These are phyloP conservation scores for Leccinum imitatum DNA, from an alignment of 768 basidiomycete genomes.

Conservation along the genomic window DNA sequence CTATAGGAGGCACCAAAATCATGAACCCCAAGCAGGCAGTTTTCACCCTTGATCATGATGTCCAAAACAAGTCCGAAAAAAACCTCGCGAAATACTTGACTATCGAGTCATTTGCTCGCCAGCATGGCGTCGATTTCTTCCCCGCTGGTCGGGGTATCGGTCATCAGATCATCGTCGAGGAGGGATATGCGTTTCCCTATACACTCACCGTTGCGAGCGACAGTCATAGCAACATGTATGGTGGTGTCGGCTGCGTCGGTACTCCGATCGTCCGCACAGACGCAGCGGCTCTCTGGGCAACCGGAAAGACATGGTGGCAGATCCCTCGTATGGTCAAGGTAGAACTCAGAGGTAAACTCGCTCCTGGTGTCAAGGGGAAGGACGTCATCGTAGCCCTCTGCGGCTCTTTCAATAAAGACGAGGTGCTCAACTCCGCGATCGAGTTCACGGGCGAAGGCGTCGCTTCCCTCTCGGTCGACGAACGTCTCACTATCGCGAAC, in stretches of 20 bases:
- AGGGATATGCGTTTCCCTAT: conserved; percentile 96
- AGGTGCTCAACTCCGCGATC: conserved; percentile 94
- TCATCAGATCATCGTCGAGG: conserved; percentile 96
- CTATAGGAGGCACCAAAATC: conserved; percentile 86
- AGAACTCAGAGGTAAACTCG: conserved; percentile 77
- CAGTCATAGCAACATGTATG: conserved; percentile 99
- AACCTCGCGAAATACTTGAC: conserved; percentile 90
- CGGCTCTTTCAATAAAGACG: conserved; percentile 93
- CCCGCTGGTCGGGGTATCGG: conserved; percentile 98
- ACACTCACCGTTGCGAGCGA: conserved; percentile 95
- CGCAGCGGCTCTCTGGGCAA: conserved; percentile 95
- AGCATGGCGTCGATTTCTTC: conserved; percentile 89
- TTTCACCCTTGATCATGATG: conserved; percentile 97
- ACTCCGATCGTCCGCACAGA: conserved; percentile 97
- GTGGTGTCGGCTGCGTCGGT: conserved; percentile 94
- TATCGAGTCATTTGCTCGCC: conserved; percentile 88
- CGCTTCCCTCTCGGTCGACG: conserved; percentile 75
- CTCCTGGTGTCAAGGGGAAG: conserved; percentile 93
- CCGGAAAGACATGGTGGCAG: conserved; percentile 99
- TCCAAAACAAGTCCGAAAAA: conserved; percentile 90
- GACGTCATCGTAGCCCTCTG: conserved; percentile 98
- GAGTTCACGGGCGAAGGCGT: conserved; percentile 95
- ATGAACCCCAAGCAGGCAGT: conserved; percentile 82
- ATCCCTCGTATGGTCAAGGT: conserved; percentile 96
- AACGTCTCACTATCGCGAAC: conserved; percentile 95